Percentiles rank a stretch among this genome's conserved stretches.
Evolutionary conservation across 2,329 filamentous ascomycete genomes (phyloP).

Genomic region (Phialophora chinensis): DNA sequence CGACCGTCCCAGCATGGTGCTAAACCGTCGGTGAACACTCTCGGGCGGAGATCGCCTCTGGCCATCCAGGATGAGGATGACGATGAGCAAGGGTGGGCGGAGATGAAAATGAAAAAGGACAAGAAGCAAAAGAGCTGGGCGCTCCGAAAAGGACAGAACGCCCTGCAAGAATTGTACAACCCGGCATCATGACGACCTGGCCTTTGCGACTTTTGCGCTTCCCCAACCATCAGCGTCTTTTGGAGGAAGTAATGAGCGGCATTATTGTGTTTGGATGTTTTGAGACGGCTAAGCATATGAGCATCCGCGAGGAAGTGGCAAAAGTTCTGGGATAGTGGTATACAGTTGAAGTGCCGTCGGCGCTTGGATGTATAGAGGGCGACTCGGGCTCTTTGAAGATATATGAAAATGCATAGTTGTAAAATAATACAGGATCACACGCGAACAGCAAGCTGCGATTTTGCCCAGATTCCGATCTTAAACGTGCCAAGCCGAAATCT

Average conservation of each 20-base stretch:
- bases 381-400: slow-evolving; percentile 15
- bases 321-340: slow-evolving; percentile 27
- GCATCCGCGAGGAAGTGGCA: slow-evolving; percentile 16
- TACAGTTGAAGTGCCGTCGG: neutral
- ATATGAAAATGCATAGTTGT: slow-evolving; percentile 26
- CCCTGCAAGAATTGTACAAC: slow-evolving; percentile 38
- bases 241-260: slow-evolving; percentile 28
- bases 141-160: slow-evolving; percentile 46
- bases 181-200: slow-evolving; percentile 25
- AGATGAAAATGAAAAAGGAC: slow-evolving; percentile 57
- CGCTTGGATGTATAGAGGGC: slow-evolving; percentile 20
- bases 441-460: neutral
- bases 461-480: neutral
- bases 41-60: slow-evolving; percentile 39
- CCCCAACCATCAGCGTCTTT: slow-evolving; percentile 6
- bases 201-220: neutral
- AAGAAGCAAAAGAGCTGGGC: slow-evolving; percentile 57
- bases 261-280: slow-evolving; percentile 15
- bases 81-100: slow-evolving; percentile 58
- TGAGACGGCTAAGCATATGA: slow-evolving; percentile 9
- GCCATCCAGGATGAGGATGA: slow-evolving; percentile 51
- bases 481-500: neutral
- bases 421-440: slow-evolving; percentile 21
- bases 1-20: slow-evolving; percentile 37
- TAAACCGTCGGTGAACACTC: slow-evolving; percentile 40